A percentile compares a stretch with the other conserved stretches of the same genome.
Evolutionary conservation across 768 basidiomycete genomes (phyloP).

Genomic region (Megacollybia marginata): DNA sequence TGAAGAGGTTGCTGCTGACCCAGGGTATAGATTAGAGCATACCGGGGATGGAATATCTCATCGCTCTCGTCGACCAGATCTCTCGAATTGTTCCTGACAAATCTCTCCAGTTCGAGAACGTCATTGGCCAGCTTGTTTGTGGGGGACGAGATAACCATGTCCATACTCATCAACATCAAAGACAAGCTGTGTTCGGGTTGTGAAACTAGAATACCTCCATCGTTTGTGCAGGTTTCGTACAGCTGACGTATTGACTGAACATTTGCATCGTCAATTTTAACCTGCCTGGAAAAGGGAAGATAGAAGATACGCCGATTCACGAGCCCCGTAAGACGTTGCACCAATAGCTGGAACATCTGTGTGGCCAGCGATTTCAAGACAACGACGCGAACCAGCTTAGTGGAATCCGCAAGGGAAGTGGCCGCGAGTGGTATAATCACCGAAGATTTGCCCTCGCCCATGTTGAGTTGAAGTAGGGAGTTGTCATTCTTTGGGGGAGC

Average conservation of each 20-base stretch:
- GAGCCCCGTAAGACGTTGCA: conserved; percentile 34
- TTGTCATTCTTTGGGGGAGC: conserved; percentile 26
- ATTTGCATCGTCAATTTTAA: conserved; percentile 12
- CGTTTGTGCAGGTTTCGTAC: conserved; percentile 28
- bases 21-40: conserved; percentile 42
- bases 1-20: conserved; percentile 30
- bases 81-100: conserved; percentile 20
- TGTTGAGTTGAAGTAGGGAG: conserved; percentile 42
- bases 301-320: conserved; percentile 39
- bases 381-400: conserved; percentile 38
- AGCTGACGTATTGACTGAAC: conserved; percentile 20
- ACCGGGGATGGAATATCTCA: conserved; percentile 37
- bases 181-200: conserved; percentile 53
- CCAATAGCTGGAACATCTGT: conserved; percentile 45
- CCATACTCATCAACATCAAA: conserved; percentile 37
- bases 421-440: conserved; percentile 43
- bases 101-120: conserved; percentile 20
- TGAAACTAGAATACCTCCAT: conserved; percentile 35
- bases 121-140: conserved; percentile 1
- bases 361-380: conserved; percentile 38
- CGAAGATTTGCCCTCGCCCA: conserved; percentile 51
- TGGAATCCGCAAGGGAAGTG: conserved; percentile 32
- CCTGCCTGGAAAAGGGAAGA: conserved; percentile 41
- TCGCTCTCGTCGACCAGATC: conserved; percentile 42
- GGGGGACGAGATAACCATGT: conserved; percentile 18